Evolutionary conservation across 805 yeast species (phyloP), one percentile per base, ranked within the genome.

Genomic region (Saturnispora serradocipensis): DNA sequence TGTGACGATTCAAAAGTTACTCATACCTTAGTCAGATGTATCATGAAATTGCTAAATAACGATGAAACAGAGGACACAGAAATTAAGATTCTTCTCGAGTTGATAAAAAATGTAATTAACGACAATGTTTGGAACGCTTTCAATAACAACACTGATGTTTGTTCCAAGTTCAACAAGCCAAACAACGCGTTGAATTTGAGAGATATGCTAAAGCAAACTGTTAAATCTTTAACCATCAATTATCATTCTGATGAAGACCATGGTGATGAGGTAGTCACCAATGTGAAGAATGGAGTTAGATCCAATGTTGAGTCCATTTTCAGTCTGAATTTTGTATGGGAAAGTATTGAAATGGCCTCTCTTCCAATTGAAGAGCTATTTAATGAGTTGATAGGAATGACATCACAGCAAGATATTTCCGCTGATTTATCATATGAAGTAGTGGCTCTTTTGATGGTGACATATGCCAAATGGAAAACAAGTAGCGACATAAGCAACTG

Each of bases 331-430:
- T 30, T 47, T 3, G 49, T 62, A 22, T 63, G 61, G 58, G 24
- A 30, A 13, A 11, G 16, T 3, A 13, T 55, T 4, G 32, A 43
- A 20, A 16, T 22, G 11, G 13, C 42, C 3, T 27, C 38, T 24
- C 42, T 53, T 20, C 46, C 49, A 11, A 45, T 63, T 32, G 67
- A 64, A 34, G 59, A 57, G 56, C 57, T 65, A 34, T 63, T 57
- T 48, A 48, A 50, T 5, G 51, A 58, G 25, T 52, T 65, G n/a
- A 45, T 50, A 8, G 10, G 28, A 8, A 43, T 63, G 15, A 34
- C 60, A 39, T 43, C 52, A 3, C 52, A 53, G n/a, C 25, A 43
- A 2, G 47, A 43, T 27, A 36, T 43, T 9, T 20, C 39, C 5
- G 4, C 39, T 4, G 53, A 48, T 16, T 20, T 55, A 24, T 46